Evolutionary conservation across 768 basidiomycete species (phyloP).

Genomic region (Pleurotus platypus): DNA sequence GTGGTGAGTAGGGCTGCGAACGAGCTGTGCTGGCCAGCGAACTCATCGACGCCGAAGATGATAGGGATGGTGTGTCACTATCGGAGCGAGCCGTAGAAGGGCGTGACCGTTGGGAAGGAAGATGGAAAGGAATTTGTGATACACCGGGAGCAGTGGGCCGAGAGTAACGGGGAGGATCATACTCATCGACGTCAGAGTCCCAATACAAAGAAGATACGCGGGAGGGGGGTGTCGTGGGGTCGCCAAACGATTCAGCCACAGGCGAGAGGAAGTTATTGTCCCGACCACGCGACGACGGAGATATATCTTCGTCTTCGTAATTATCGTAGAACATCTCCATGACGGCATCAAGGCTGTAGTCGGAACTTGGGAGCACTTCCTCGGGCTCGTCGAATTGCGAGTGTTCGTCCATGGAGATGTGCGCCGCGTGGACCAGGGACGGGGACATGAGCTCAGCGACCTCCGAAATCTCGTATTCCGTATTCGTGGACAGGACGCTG

Average conservation of each 20-base stretch:
- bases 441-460: conserved; percentile 45
- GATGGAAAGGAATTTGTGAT: conserved; percentile 21
- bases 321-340: conserved; percentile 3
- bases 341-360: neutral
- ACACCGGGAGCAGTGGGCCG: conserved; percentile 11
- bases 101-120: conserved; percentile 27
- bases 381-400: conserved; percentile 3
- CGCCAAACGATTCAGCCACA: neutral
- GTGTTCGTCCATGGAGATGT: neutral
- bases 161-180: conserved; percentile 16
- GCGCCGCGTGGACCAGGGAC: conserved; percentile 17
- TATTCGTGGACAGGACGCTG: conserved; percentile 43
- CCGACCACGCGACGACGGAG: neutral
- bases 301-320: neutral
- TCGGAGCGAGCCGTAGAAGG: conserved; percentile 26
- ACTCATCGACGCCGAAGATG: conserved; percentile 36
- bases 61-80: conserved; percentile 47
- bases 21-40: conserved; percentile 25
- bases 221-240: neutral
- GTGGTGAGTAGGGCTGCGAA: conserved; percentile 16
- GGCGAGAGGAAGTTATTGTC: neutral
- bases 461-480: conserved; percentile 49
- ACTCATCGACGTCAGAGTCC: conserved; percentile 35
- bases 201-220: conserved; percentile 17
- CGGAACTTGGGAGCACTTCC: neutral